These are phyloP conservation scores for Aspergillus affinis DNA, from an alignment of 495 filamentous ascomycete genomes.

Conservation along the genomic window DNA sequence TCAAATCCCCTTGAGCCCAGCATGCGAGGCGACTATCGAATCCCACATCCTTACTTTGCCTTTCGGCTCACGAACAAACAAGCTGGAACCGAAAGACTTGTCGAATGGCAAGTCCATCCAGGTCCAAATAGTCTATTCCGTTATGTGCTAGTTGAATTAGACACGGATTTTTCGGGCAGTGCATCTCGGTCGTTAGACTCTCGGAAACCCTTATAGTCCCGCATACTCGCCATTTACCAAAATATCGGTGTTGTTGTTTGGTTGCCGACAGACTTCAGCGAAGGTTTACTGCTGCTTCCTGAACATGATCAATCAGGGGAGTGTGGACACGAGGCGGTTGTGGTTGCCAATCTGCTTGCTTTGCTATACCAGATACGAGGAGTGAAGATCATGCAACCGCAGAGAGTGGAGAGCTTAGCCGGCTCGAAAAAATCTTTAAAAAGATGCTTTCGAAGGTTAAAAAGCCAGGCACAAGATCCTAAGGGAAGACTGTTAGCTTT, in stretches of 20 bases:
- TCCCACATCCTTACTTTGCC: slow-evolving; percentile 3
- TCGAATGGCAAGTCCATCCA: slow-evolving; percentile 8
- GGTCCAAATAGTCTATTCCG: slow-evolving; percentile 6
- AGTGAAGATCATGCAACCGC: background rate
- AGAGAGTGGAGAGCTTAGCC: background rate
- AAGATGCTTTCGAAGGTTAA: too few species aligned
- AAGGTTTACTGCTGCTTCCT: slow-evolving; percentile 4
- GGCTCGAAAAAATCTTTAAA: too few species aligned
- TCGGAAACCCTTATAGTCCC: too few species aligned
- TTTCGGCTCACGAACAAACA: background rate
- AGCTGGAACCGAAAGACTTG: background rate
- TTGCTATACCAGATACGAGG: slow-evolving; percentile 5
- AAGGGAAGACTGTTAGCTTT: background rate
- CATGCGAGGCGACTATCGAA: slow-evolving; percentile 3
- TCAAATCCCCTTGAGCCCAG: slow-evolving; percentile 3
- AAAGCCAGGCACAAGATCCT: background rate
- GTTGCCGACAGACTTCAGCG: slow-evolving; percentile 4
- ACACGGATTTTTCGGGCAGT: background rate
- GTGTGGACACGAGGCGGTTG: background rate
- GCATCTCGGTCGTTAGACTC: too few species aligned
- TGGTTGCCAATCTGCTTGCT: slow-evolving; percentile 4
- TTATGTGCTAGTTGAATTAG: background rate
- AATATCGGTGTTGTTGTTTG: slow-evolving; percentile 8
- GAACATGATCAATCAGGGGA: background rate
- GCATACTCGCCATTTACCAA: slow-evolving; percentile 1